Conservation (phyloP, 1,284 basidiomycete species). For the Hemileia vastatrix region DNA sequence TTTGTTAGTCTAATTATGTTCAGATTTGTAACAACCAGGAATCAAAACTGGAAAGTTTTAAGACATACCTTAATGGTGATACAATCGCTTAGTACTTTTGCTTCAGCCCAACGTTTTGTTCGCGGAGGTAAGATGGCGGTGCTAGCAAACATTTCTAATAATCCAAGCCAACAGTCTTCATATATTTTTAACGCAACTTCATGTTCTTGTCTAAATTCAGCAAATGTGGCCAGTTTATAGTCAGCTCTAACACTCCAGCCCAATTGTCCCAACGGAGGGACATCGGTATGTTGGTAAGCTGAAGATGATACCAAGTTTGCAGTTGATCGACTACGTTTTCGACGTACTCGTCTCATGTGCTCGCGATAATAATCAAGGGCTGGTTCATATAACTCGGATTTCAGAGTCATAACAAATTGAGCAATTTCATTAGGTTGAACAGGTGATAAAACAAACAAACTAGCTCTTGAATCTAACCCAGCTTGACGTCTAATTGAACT, state of each 20-base stretch:
- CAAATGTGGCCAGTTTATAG: slow-evolving; percentile 92
- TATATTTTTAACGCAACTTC: slow-evolving; percentile 80
- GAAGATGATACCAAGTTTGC: slow-evolving; percentile 50
- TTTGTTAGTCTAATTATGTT: neutral
- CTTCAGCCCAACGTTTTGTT: slow-evolving; percentile 96
- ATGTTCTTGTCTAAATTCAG: slow-evolving; percentile 81
- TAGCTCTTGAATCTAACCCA: slow-evolving; percentile 77
- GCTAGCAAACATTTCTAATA: slow-evolving; percentile 76
- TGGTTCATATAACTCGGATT: slow-evolving; percentile 74
- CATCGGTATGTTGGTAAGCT: slow-evolving; percentile 46
- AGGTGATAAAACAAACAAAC: slow-evolving; percentile 86
- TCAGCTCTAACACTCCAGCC: slow-evolving; percentile 96
- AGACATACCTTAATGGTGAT: slow-evolving; percentile 66
- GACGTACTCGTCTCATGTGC: slow-evolving; percentile 77
- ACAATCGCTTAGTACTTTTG: slow-evolving; percentile 87
- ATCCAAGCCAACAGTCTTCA: slow-evolving; percentile 72
- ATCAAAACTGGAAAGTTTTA: neutral
- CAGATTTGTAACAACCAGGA: neutral
- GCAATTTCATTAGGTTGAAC: slow-evolving; percentile 67
- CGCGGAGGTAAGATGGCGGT: slow-evolving; percentile 74
- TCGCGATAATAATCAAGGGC: slow-evolving; percentile 84
- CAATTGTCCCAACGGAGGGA: slow-evolving; percentile 58
- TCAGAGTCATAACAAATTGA: slow-evolving; percentile 74
- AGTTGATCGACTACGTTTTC: slow-evolving; percentile 68
- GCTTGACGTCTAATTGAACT: slow-evolving; percentile 77